Base-by-base conservation (phyloP, 306 rosid genomes). In the Lithocarpus polystachyus region DNA sequence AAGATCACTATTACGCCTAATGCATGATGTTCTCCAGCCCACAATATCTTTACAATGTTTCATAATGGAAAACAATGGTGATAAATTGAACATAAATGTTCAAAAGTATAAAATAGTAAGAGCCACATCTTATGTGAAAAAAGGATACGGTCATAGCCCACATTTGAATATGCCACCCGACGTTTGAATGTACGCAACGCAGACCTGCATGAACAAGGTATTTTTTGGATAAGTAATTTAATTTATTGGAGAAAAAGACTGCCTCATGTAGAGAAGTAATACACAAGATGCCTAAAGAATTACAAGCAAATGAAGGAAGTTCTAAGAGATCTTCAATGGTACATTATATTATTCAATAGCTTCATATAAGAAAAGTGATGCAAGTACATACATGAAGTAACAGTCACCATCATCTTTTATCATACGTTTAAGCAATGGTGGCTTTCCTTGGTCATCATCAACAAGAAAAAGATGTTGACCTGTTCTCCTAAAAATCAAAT, bases 21-120 rank as follows among this genome's bases (percentile, higher is more conserved):
- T 96, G 68, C 86, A 83, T 56, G 99, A 89, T 76, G 99, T 96
- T 91, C 98, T 93, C 99, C 99, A 96, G 81, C 99, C 99, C 73
- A 96, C 99, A 62, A 96, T 89, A 86, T 93, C 99, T 95, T 75
- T 54, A 77, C 2, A 33, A 29, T 68, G n/a, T 48, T 24, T 83
- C 28, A 62, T 91, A 74, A 89, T 56, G 83, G 89, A 77, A 81
- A 84, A 81, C 88, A 86, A 72, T 51, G 45, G 64, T 60, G 19
- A 67, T 15, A 68, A 45, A 76, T 64, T 23, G 24, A 71, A 77
- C 40, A 73, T 59, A 23, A 22, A 68, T 65, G 68, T 17, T 23
- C n/a, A 71, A 61, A 56, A 37, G n/a, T 53, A 77, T n/a, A 19
- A 24, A 76, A 12, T 3, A 60, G 71, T 22, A 15, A 75, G 54